Evolutionary conservation across 2,329 filamentous ascomycete genomes (phyloP).

Genomic region (Cryphonectria japonica): DNA sequence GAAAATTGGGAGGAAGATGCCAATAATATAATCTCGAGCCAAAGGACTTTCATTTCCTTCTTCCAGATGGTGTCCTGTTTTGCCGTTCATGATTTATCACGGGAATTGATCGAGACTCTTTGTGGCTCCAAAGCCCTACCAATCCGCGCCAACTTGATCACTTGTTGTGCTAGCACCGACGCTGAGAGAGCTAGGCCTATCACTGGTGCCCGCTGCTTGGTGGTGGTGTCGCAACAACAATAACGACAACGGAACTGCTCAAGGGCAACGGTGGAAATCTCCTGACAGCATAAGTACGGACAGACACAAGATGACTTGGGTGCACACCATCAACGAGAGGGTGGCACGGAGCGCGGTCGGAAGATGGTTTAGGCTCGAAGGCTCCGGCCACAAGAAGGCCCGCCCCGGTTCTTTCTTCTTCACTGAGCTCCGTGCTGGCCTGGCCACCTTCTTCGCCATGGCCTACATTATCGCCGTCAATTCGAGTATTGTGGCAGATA

Average conservation of each 20-base stretch:
- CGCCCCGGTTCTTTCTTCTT: constrained; percentile 78
- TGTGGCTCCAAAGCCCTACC: not conserved
- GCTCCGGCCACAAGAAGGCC: constrained; percentile 65
- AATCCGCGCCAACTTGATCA: not conserved
- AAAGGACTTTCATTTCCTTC: not conserved
- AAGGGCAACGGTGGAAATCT: not conserved
- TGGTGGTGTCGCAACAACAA: not conserved
- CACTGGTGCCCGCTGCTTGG: not conserved
- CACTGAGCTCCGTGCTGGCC: constrained; percentile 80
- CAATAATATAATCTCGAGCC: not conserved
- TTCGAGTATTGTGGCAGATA: constrained; percentile 58
- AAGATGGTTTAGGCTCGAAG: constrained; percentile 78
- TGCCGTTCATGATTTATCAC: not conserved
- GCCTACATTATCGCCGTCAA: constrained; percentile 58
- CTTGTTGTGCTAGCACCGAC: too few relatives aligned
- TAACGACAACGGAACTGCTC: not conserved
- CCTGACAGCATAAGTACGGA: not conserved
- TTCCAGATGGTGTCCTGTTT: not conserved
- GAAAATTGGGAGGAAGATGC: not conserved
- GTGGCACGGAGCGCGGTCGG: constrained; percentile 70
- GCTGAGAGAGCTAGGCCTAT: not conserved
- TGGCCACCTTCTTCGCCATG: constrained; percentile 77
- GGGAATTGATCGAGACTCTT: not conserved
- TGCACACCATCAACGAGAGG: constrained; percentile 54
- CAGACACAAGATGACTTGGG: constrained; percentile 49